A percentile compares a stretch with the other conserved stretches of the same genome.
Conservation (phyloP, 306 rosid species). For the Acacia acuminata region DNA sequence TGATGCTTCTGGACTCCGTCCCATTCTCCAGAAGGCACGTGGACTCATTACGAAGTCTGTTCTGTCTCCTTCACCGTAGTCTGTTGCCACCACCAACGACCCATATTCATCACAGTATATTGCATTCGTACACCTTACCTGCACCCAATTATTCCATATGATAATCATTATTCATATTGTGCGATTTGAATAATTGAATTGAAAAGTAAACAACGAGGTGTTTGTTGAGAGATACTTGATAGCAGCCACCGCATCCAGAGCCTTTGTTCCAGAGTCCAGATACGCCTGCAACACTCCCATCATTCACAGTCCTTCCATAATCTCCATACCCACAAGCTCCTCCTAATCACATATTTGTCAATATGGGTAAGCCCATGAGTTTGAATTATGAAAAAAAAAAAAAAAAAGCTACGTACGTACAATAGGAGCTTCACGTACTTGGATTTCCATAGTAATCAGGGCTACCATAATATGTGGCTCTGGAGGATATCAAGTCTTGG, state of each 20-base stretch:
- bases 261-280: constrained; percentile 73
- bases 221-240: constrained; percentile 46
- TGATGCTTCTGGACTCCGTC: constrained; percentile 34
- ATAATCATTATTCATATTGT: neutral
- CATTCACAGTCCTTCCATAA: constrained; percentile 69
- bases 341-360: constrained; percentile 30
- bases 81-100: constrained; percentile 42
- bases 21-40: constrained; percentile 36
- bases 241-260: constrained; percentile 84
- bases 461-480: constrained; percentile 89
- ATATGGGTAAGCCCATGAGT: neutral
- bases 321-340: constrained; percentile 92
- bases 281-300: constrained; percentile 77
- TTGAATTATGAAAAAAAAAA: neutral
- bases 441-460: constrained; percentile 80
- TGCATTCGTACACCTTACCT: constrained; percentile 47
- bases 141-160: neutral
- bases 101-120: constrained; percentile 42
- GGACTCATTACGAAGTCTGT: constrained; percentile 46
- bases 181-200: too few species aligned
- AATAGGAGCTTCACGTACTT: constrained; percentile 43
- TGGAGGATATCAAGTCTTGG: constrained; percentile 53
- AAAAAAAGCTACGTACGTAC: neutral
- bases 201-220: neutral
- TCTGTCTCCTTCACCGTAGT: constrained; percentile 52